phyloP scores from a whole-genome alignment of 805 yeast genomes.

The Candida ipomoeae region DNA sequence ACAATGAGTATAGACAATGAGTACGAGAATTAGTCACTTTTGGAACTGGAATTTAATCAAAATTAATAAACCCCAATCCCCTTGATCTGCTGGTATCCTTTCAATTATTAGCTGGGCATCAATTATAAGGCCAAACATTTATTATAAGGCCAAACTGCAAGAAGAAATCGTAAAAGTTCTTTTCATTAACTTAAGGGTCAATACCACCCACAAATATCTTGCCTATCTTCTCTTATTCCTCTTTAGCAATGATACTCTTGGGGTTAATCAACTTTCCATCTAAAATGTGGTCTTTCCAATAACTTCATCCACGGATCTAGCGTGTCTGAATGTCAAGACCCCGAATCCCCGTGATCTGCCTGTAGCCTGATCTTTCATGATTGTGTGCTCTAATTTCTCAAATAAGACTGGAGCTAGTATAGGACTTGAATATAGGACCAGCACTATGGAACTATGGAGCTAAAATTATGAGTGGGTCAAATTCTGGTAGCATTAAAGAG shows the following conservation, averaged over 20 bases:
- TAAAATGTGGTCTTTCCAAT: constrained; percentile 77
- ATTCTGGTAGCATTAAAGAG: too few relatives aligned
- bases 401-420: too few relatives aligned
- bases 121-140: too few relatives aligned
- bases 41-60: constrained; percentile 49
- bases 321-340: constrained; percentile 77
- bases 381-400: constrained; percentile 60
- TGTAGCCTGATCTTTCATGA: constrained; percentile 83
- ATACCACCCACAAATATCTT: constrained; percentile 97
- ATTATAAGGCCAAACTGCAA: too few relatives aligned
- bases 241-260: constrained; percentile 93
- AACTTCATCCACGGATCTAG: constrained; percentile 82
- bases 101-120: constrained; percentile 97
- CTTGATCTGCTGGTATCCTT: constrained; percentile 95
- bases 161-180: constrained; percentile 84
- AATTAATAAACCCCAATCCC: constrained; percentile 96
- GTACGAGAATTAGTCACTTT: too few relatives aligned
- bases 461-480: too few relatives aligned
- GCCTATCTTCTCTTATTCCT: constrained; percentile 94
- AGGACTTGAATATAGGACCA: too few relatives aligned
- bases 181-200: constrained; percentile 88
- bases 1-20: too few relatives aligned
- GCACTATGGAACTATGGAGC: too few relatives aligned
- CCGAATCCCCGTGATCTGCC: constrained; percentile 96
- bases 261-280: constrained; percentile 98